Evolutionary conservation across 305 asterid genomes (phyloP).

Genomic region (Fraxinus baroniana): DNA sequence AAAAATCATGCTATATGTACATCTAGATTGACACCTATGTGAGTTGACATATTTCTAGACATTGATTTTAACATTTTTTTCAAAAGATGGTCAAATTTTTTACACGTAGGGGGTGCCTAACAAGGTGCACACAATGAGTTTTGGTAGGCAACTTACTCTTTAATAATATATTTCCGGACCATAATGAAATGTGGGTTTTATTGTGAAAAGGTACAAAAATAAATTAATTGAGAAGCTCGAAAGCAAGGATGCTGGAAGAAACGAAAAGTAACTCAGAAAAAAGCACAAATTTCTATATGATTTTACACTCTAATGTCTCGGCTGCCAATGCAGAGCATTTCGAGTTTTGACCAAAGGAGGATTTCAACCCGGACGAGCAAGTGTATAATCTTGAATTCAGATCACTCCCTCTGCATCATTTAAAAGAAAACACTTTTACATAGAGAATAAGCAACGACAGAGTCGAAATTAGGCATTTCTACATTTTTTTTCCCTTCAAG

Average conservation of each 20-base stretch:
- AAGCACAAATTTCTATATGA: not conserved
- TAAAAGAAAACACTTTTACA: not conserved
- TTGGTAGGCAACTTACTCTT: not conserved
- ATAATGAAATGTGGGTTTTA: not conserved
- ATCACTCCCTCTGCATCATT: slow-evolving; percentile 21
- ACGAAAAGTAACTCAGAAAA: not conserved
- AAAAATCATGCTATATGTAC: no score
- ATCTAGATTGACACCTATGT: no score
- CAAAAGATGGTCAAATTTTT: no score
- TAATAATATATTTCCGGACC: not conserved
- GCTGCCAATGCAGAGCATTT: not conserved
- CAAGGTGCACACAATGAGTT: no score
- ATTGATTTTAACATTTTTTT: no score
- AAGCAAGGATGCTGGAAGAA: not conserved
- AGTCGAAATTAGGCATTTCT: not conserved
- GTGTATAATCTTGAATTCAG: not conserved
- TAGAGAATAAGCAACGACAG: not conserved
- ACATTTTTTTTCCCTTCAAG: not conserved
- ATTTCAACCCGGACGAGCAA: not conserved
- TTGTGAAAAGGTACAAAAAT: not conserved
- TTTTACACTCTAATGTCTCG: not conserved
- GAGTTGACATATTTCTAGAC: no score
- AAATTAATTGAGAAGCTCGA: not conserved
- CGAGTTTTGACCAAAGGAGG: not conserved
- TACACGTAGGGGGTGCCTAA: no score